phyloP scores from a whole-genome alignment of 345 rosid genomes.

The Geranium rotundifolium region DNA sequence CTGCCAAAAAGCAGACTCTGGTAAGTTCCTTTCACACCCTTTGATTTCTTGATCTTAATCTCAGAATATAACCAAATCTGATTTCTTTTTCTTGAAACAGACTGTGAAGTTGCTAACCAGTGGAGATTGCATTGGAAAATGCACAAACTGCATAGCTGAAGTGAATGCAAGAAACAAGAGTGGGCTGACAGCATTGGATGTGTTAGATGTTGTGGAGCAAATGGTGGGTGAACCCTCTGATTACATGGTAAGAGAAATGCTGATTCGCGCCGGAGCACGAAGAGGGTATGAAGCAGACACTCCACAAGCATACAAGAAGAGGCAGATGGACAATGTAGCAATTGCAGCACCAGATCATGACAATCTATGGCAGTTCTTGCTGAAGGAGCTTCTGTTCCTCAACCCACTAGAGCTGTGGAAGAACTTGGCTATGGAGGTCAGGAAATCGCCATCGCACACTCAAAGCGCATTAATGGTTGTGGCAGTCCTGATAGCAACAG shows the following conservation, averaged over 20 bases:
- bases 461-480: constrained; percentile 9
- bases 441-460: background rate
- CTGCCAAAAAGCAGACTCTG: background rate
- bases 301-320: background rate
- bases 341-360: background rate
- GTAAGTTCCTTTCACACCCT: background rate
- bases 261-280: background rate
- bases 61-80: background rate
- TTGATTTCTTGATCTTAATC: background rate
- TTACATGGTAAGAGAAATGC: background rate
- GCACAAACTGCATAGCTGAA: background rate
- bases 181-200: background rate
- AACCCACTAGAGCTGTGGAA: background rate
- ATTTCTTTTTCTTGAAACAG: background rate
- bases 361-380: background rate
- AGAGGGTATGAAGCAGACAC: background rate
- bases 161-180: background rate
- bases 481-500: constrained; percentile 12
- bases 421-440: background rate
- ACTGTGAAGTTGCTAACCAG: background rate
- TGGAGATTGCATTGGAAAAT: background rate
- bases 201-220: background rate
- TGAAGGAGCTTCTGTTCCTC: background rate
- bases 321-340: background rate
- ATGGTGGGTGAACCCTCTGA: background rate